These are phyloP conservation scores for Alternaria hordeiaustralica DNA, from an alignment of 2,329 filamentous ascomycete species.

Conservation along the genomic window DNA sequence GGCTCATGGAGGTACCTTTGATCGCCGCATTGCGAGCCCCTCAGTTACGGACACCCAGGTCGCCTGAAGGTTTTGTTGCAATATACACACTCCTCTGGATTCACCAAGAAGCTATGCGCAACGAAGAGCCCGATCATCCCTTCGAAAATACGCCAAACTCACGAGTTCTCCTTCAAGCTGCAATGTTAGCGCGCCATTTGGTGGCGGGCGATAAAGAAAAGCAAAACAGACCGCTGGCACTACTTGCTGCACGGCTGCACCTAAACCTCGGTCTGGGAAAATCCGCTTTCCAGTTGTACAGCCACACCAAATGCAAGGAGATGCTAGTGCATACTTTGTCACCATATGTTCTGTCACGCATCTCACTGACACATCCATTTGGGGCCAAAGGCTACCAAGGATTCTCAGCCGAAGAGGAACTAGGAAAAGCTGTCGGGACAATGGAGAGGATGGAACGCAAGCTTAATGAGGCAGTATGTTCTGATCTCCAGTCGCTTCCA, in stretches of 20 bases:
- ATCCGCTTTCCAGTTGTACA: constrained; percentile 38
- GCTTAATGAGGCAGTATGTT: constrained; percentile 31
- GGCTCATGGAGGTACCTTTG: not conserved
- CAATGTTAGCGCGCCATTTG: constrained; percentile 33
- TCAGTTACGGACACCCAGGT: constrained; percentile 10
- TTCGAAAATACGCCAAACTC: constrained; percentile 12
- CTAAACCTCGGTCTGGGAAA: constrained; percentile 39
- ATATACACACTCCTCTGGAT: constrained; percentile 32
- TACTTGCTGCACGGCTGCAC: constrained; percentile 44
- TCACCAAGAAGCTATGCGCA: constrained; percentile 16
- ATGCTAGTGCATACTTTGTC: constrained; percentile 45
- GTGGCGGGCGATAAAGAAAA: constrained; percentile 32
- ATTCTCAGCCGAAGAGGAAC: constrained; percentile 38
- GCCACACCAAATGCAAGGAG: constrained; percentile 39
- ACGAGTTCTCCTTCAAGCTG: constrained; percentile 37
- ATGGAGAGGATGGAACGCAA: constrained; percentile 40
- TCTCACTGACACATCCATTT: constrained; percentile 44
- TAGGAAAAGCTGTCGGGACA: constrained; percentile 34
- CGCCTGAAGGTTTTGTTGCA: constrained; percentile 28
- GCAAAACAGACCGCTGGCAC: constrained; percentile 32
- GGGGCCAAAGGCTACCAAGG: constrained; percentile 33
- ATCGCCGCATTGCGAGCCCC: not conserved
- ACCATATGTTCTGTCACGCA: constrained; percentile 38
- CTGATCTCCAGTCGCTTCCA: constrained; percentile 33
- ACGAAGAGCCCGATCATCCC: not conserved